phyloP scores from a whole-genome alignment of 192 early-diverging fungal species.

The Oehlia diaphana region DNA sequence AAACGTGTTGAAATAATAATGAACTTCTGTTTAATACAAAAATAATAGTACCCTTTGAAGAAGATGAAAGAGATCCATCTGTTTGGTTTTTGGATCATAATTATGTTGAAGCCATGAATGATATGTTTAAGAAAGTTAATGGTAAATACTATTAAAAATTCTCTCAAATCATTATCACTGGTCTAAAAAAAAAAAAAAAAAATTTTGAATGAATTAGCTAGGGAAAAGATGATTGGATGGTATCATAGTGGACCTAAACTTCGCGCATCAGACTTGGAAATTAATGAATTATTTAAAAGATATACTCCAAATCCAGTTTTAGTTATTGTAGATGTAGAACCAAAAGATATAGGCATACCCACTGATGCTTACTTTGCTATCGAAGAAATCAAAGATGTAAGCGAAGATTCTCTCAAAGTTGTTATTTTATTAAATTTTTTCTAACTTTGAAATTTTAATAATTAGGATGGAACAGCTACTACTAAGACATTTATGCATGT shows the following conservation, averaged over 20 bases:
- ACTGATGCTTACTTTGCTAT: slow-evolving; percentile 98
- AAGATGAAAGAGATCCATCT: slow-evolving; percentile 96
- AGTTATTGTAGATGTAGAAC: slow-evolving; percentile 97
- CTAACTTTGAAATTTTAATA: slow-evolving; percentile 21
- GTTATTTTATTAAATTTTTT: slow-evolving; percentile 19
- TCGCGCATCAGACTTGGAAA: slow-evolving; percentile 92
- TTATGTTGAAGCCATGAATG: slow-evolving; percentile 99
- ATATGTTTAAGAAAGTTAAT: slow-evolving; percentile 99
- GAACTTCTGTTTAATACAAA: not conserved
- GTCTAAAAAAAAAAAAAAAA: not conserved
- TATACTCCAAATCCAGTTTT: slow-evolving; percentile 95
- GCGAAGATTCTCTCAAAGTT: slow-evolving; percentile 9
- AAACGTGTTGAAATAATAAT: not conserved
- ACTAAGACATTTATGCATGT: slow-evolving; percentile 98
- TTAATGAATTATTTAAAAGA: slow-evolving; percentile 96
- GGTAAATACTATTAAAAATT: slow-evolving; percentile 50
- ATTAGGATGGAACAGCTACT: slow-evolving; percentile 92
- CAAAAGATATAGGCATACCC: slow-evolving; percentile 89
- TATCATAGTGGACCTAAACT: slow-evolving; percentile 99
- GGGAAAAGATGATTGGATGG: slow-evolving; percentile 97
- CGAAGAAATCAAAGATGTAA: slow-evolving; percentile 96
- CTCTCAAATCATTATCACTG: too few relatives aligned
- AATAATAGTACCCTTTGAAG: slow-evolving; percentile 94
- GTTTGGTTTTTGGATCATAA: slow-evolving; percentile 99
- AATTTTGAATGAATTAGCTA: slow-evolving; percentile 52